These are phyloP conservation scores for Perilla frutescens DNA, from an alignment of 257 asterid genomes.

Conservation along the genomic window DNA sequence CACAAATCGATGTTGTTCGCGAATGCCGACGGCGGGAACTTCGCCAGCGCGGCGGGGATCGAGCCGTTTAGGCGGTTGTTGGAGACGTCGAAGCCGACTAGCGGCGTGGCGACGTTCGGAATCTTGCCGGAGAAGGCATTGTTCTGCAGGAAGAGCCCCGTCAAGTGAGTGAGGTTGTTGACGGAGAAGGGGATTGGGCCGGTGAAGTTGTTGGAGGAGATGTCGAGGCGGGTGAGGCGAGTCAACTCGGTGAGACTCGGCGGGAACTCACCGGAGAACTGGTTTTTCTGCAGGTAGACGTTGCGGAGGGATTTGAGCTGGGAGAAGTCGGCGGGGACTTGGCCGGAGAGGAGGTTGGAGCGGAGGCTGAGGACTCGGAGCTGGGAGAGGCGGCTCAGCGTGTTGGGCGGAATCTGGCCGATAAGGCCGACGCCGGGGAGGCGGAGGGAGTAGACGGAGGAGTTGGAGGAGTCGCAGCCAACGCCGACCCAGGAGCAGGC, in stretches of 20 bases:
- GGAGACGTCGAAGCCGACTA: conserved; percentile 62
- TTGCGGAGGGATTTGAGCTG: conserved; percentile 68
- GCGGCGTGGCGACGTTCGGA: conserved; percentile 73
- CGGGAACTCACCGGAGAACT: conserved; percentile 74
- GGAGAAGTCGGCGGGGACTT: conserved; percentile 74
- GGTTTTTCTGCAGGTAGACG: conserved; percentile 73
- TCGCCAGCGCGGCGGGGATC: conserved; percentile 64
- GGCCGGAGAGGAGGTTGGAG: conserved; percentile 73
- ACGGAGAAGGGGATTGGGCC: conserved; percentile 83
- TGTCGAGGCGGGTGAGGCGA: conserved; percentile 72
- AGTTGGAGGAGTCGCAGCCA: conserved; percentile 60
- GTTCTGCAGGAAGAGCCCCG: conserved; percentile 69
- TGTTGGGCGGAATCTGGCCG: conserved; percentile 71
- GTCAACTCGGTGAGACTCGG: conserved; percentile 59
- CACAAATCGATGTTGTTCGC: conserved; percentile 74
- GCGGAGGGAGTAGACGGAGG: conserved; percentile 65
- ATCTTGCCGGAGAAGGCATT: conserved; percentile 70
- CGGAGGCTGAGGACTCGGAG: conserved; percentile 91
- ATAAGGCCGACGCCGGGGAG: conserved; percentile 92
- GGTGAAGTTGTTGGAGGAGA: conserved; percentile 73
- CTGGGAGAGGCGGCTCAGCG: conserved; percentile 67
- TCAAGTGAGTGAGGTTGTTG: conserved; percentile 69
- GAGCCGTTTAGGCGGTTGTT: conserved; percentile 88
- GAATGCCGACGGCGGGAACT: conserved; percentile 65
- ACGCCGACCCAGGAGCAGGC: conserved; percentile 89